Base-by-base conservation (phyloP, 1,139 yeast species). In the Hyphopichia fennica region DNA sequence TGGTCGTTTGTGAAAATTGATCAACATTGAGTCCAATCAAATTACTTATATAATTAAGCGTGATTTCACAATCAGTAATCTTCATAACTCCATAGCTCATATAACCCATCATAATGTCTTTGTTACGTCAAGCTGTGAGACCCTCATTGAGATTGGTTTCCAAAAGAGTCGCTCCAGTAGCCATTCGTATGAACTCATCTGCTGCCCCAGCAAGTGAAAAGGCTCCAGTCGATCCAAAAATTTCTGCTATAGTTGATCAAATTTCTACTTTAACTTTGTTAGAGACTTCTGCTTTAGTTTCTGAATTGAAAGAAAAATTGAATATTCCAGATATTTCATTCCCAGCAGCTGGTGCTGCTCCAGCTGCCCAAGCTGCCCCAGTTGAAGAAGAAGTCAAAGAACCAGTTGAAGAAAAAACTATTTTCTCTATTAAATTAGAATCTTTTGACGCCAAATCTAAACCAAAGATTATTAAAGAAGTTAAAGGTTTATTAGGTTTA, bases 391-490 rank as follows among this genome's bases (percentile, higher is more conserved):
- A 84, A 60, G 86, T 76, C 44, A 82, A 84, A 62, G 95, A 84
- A 62, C 89, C 77, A 45, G 86, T 79, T 41, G 95, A 89, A 70
- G 99, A 91, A 71, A 87, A 93, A 79, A 88, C 96, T 53, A 88
- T 95, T 55, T 95, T 93, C 75, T 77, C 88, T 57, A 74, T 93
- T 63, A 95, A 91, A 71, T 82, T 93, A 58, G 98, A 93, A 67
- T 80, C 95, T 34, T 91, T 93, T 57, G 99, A 93, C 58, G 82
- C 98, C 48, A 90, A 91, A 73, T 73, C 96, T 45, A 93, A 93
- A 78, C 97, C 99, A 51, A 93, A 93, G 85, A 82, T 93, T 63
- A 95, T 93, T 67, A 93, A 93, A 77, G 99, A 93, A 73, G 96
- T 93, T 56, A 93, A 93, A 78, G 79, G 87, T 48, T 75, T 93